These are phyloP conservation scores for Camellia japonica DNA, from an alignment of 148 eudicot species.

Conservation along the genomic window DNA sequence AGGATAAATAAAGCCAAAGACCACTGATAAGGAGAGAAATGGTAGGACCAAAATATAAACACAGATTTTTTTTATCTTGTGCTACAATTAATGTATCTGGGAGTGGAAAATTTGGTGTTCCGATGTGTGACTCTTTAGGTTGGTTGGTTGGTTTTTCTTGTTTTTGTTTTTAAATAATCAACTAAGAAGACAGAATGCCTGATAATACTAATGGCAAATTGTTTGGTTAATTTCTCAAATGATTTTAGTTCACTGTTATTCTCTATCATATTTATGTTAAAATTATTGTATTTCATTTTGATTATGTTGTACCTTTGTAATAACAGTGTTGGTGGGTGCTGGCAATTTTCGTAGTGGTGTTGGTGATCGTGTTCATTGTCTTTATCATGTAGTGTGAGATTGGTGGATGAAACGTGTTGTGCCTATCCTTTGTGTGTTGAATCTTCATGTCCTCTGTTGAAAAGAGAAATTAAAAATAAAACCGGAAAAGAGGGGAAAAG, in stretches of 20 bases:
- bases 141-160: not conserved
- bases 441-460: not conserved
- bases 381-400: constrained; percentile 26
- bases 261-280: not conserved
- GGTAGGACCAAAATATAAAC: not conserved
- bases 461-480: not conserved
- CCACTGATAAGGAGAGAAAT: not conserved
- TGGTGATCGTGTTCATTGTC: constrained; percentile 44
- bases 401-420: not conserved
- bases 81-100: not conserved
- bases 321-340: constrained; percentile 72
- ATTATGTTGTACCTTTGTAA: not conserved
- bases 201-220: not conserved
- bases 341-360: constrained; percentile 38
- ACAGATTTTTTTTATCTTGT: not conserved
- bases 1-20: not conserved
- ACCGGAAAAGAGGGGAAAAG: not conserved
- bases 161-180: no score
- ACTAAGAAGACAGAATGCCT: not conserved
- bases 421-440: constrained; percentile 3
- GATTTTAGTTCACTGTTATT: not conserved
- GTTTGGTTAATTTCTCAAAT: constrained; percentile 2
- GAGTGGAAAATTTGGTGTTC: not conserved
- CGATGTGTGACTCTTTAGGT: not conserved
- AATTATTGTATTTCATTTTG: not conserved